Evolutionary conservation across 495 filamentous ascomycete genomes (phyloP).

Genomic region (Podospora comata): DNA sequence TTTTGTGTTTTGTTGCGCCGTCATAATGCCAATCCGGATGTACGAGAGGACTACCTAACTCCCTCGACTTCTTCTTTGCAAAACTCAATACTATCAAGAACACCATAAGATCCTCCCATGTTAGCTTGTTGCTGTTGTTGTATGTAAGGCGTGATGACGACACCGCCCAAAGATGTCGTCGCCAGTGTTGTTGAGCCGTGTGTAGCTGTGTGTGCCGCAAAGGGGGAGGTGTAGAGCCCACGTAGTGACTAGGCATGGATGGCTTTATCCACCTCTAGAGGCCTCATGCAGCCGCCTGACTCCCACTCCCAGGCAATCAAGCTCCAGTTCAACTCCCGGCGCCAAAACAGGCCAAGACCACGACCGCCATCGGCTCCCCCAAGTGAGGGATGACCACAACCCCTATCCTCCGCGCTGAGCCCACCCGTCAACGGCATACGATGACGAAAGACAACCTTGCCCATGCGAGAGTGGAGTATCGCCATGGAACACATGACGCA

Average conservation of each 20-base stretch:
- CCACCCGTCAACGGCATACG: constrained; percentile 61
- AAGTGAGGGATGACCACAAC: constrained; percentile 31
- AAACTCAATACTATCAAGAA: neutral
- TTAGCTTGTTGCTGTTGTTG: neutral
- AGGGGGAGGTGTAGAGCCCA: neutral
- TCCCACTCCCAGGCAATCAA: constrained; percentile 80
- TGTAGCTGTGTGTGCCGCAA: neutral
- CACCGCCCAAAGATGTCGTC: neutral
- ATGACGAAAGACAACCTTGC: constrained; percentile 71
- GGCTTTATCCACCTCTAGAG: constrained; percentile 35
- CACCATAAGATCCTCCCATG: neutral
- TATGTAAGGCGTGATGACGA: neutral
- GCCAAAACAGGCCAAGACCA: constrained; percentile 86
- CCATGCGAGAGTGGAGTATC: constrained; percentile 84
- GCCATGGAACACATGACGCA: constrained; percentile 97
- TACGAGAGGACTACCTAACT: constrained; percentile 49
- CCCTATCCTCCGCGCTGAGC: constrained; percentile 49
- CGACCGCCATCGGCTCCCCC: constrained; percentile 44
- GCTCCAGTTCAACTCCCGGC: constrained; percentile 92
- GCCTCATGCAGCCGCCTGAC: constrained; percentile 34
- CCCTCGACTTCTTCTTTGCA: constrained; percentile 33
- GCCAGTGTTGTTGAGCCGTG: constrained; percentile 8
- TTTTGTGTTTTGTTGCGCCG: constrained; percentile 13
- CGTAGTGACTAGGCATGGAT: constrained; percentile 35
- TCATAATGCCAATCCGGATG: constrained; percentile 34